Evolutionary conservation across 2,329 filamentous ascomycete species (phyloP).

Genomic region (Rhexocercosporidium sp.): DNA sequence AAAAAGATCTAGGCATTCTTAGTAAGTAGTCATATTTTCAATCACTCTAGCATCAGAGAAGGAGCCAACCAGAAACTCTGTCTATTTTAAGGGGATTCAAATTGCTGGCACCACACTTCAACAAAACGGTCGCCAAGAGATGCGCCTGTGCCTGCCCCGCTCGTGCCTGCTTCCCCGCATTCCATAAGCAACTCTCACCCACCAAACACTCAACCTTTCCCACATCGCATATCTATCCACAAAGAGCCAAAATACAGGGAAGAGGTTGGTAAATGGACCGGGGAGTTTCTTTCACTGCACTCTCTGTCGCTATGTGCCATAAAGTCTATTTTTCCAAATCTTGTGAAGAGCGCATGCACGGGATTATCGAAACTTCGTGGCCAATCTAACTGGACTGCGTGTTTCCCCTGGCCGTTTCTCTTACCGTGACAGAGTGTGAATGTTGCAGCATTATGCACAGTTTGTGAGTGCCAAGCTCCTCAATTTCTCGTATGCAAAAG

Average conservation of each 20-base stretch:
- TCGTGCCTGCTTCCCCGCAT: background rate
- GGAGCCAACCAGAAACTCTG: background rate
- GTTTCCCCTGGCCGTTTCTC: background rate
- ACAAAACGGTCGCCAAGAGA: background rate
- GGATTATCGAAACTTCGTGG: background rate
- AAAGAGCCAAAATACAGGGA: background rate
- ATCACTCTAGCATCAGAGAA: background rate
- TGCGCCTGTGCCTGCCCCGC: background rate
- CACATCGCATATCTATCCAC: background rate
- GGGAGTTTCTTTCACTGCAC: background rate
- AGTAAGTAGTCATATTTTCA: background rate
- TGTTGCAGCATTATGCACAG: background rate
- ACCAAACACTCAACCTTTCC: background rate
- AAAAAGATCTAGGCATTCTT: background rate
- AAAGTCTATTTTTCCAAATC: background rate
- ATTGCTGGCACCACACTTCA: background rate
- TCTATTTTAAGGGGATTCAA: background rate
- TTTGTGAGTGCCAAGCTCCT: background rate
- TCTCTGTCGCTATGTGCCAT: background rate
- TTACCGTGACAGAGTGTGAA: background rate
- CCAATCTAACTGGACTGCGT: background rate
- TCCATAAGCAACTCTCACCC: background rate
- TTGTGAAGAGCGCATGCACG: background rate
- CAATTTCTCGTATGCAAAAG: background rate
- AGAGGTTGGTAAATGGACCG: background rate